phyloP scores from a whole-genome alignment of 2,329 filamentous ascomycete species.

The Penicillium sp. region DNA sequence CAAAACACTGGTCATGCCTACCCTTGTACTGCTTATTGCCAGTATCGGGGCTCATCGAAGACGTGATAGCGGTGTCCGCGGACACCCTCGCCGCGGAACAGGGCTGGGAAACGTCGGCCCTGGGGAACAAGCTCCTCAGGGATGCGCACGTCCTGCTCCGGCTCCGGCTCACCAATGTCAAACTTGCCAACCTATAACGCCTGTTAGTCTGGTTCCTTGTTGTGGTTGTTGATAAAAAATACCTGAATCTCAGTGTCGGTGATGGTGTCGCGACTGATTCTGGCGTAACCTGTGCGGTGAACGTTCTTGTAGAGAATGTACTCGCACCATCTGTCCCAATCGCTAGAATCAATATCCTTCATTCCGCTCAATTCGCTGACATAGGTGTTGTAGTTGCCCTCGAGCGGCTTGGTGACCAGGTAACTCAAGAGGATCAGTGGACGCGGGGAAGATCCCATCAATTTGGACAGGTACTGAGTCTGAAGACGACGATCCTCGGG shows the following conservation, averaged over 20 bases:
- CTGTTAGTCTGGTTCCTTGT: conserved; percentile 14
- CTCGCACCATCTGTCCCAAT: conserved; percentile 99
- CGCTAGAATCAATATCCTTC: conserved; percentile 87
- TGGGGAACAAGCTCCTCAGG: conserved; percentile 71
- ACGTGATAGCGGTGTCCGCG: conserved; percentile 92
- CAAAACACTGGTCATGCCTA: neutral
- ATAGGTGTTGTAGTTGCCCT: conserved; percentile 97
- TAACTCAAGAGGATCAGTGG: conserved; percentile 87
- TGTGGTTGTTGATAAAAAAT: conserved; percentile 25
- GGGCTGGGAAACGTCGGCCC: conserved; percentile 75
- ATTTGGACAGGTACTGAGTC: conserved; percentile 75
- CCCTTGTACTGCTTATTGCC: conserved; percentile 32
- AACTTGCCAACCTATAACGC: conserved; percentile 76
- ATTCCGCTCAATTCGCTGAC: conserved; percentile 84
- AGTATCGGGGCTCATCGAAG: conserved; percentile 84
- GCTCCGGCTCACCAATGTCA: conserved; percentile 69
- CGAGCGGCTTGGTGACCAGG: conserved; percentile 80
- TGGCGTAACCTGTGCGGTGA: conserved; percentile 80
- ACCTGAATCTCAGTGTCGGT: conserved; percentile 96
- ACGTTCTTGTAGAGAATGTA: conserved; percentile 95
- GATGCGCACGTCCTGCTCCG: conserved; percentile 63
- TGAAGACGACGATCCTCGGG: conserved; percentile 86
- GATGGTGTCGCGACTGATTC: conserved; percentile 84
- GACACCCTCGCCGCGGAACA: conserved; percentile 84
- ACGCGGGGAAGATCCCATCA: conserved; percentile 80